Conservation (phyloP, 1,284 basidiomycete species). For the Ceratobasidium sp. region DNA sequence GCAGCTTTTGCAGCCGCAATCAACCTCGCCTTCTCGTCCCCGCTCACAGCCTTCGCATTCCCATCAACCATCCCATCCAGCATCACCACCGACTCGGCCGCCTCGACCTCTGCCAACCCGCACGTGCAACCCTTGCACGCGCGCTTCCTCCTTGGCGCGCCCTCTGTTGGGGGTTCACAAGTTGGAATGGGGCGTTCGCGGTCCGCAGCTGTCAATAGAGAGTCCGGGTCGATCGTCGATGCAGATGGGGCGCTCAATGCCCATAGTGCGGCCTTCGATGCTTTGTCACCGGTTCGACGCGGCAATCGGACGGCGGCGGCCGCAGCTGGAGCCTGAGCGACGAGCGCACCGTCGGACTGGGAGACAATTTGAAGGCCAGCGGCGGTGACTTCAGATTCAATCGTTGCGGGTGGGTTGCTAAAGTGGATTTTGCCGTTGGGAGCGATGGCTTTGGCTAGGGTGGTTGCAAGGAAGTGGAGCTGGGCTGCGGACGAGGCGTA, state of each 20-base stretch:
- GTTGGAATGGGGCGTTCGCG: conserved; percentile 56
- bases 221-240: conserved; percentile 56
- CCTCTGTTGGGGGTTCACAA: conserved; percentile 44
- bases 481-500: conserved; percentile 66
- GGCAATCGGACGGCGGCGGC: conserved; percentile 46
- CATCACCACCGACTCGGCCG: conserved; percentile 77
- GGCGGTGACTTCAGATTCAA: conserved; percentile 53
- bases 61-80: conserved; percentile 64
- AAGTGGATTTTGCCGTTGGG: conserved; percentile 75
- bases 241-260: conserved; percentile 60
- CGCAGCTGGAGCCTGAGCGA: conserved; percentile 53
- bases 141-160: conserved; percentile 74
- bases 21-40: conserved; percentile 71
- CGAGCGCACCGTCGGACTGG: conserved; percentile 22
- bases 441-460: conserved; percentile 66
- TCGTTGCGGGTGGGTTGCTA: conserved; percentile 55
- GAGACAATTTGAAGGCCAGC: conserved; percentile 59
- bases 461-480: conserved; percentile 65
- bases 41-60: conserved; percentile 69
- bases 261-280: conserved; percentile 84
- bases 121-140: conserved; percentile 96
- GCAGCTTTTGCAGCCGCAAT: conserved; percentile 71
- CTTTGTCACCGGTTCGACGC: conserved; percentile 61
- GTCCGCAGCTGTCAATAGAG: conserved; percentile 61
- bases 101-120: conserved; percentile 91